Conservation (phyloP, 176 grass and related monocot genomes). For the Avena insularis region DNA sequence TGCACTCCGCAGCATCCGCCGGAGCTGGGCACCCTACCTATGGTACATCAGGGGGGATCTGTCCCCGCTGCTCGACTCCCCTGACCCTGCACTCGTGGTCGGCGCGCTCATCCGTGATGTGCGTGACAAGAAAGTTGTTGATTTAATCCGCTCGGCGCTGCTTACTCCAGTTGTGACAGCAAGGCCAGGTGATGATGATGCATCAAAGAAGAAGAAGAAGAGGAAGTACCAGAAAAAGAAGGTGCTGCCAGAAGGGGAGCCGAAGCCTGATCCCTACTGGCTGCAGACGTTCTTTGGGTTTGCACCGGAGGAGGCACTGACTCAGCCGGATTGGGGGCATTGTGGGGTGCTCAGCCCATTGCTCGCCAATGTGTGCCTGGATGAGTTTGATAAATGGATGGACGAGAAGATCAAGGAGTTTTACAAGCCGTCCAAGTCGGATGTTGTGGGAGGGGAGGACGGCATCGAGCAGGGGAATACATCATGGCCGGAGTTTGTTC, state of each 20-base stretch:
- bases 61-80: slow-evolving; percentile 76
- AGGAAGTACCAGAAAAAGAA: slow-evolving; percentile 95
- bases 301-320: slow-evolving; percentile 80
- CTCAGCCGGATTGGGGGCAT: slow-evolving; percentile 87
- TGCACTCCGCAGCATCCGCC: slow-evolving; percentile 76
- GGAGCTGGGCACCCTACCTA: slow-evolving; percentile 84
- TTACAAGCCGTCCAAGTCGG: slow-evolving; percentile 81
- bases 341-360: slow-evolving; percentile 80
- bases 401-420: slow-evolving; percentile 89
- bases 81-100: slow-evolving; percentile 68
- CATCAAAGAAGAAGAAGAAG: slow-evolving; percentile 77
- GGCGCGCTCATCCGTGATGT: slow-evolving; percentile 84
- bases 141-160: slow-evolving; percentile 79
- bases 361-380: slow-evolving; percentile 81
- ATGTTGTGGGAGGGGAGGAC: slow-evolving; percentile 67
- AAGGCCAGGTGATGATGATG: slow-evolving; percentile 54
- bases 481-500: slow-evolving; percentile 96
- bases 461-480: slow-evolving; percentile 77
- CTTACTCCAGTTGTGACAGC: slow-evolving; percentile 63
- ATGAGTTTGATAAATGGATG: slow-evolving; percentile 95
- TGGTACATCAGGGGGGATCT: slow-evolving; percentile 98
- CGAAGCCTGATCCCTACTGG: slow-evolving; percentile 96
- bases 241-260: slow-evolving; percentile 89
- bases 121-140: slow-evolving; percentile 82
- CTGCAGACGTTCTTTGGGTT: slow-evolving; percentile 93